A percentile compares a stretch with the other conserved stretches of the same genome.
These are phyloP conservation scores for Closterium sp. DNA, from an alignment of 139 green algal species.

Conservation along the genomic window DNA sequence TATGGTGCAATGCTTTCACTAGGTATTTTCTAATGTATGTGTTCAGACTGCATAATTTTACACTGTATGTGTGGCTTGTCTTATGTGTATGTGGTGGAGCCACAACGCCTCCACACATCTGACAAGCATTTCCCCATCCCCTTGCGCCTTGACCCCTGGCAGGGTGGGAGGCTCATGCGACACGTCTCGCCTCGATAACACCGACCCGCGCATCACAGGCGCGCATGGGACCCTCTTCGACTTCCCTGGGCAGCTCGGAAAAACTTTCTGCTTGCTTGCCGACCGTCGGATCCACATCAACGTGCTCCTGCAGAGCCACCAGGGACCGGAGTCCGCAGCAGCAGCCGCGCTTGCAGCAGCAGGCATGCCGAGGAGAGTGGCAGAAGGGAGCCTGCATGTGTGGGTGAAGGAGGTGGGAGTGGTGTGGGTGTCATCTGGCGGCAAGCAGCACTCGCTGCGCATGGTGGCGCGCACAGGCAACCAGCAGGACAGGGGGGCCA, in stretches of 20 bases:
- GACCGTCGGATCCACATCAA: background rate
- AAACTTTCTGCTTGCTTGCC: background rate
- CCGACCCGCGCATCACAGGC: background rate
- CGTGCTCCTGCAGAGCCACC: background rate
- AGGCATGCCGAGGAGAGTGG: background rate
- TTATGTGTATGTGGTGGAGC: no score
- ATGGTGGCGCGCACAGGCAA: background rate
- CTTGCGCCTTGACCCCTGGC: background rate
- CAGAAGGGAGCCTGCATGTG: background rate
- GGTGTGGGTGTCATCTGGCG: background rate
- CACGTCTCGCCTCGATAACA: background rate
- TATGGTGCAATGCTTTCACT: no score
- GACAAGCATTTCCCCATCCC: no score
- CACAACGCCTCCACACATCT: no score
- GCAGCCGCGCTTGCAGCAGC: background rate
- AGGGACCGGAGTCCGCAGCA: background rate
- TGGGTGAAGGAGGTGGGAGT: background rate
- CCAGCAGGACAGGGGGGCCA: background rate
- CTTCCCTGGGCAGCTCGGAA: background rate
- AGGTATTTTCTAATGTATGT: no score
- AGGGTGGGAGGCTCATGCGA: background rate
- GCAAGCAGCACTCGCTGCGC: background rate
- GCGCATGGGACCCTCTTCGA: background rate
- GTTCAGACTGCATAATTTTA: no score
- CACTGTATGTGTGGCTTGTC: no score